phyloP scores from a whole-genome alignment of 2,329 filamentous ascomycete genomes.

The Fusarium newnesense region DNA sequence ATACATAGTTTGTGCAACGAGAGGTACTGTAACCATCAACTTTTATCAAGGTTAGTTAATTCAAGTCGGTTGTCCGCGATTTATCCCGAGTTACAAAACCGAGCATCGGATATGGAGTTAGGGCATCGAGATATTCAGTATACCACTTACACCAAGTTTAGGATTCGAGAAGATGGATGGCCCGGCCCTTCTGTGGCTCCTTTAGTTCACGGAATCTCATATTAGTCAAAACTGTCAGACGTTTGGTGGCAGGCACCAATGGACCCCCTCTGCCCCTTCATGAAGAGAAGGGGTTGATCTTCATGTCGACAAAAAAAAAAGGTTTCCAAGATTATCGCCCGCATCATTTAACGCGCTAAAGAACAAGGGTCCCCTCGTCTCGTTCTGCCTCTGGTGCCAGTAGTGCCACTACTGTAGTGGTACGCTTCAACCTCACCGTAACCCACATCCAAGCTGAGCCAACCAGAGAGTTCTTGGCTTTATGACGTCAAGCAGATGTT shows the following conservation, averaged over 20 bases:
- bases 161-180: slow-evolving; percentile 13
- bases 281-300: slow-evolving; percentile 32
- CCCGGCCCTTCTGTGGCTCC: slow-evolving; percentile 27
- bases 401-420: not conserved
- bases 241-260: slow-evolving; percentile 28
- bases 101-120: not conserved
- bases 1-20: not conserved
- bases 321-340: slow-evolving; percentile 36
- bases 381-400: not conserved
- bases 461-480: slow-evolving; percentile 13
- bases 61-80: not conserved
- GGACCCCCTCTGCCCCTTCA: slow-evolving; percentile 17
- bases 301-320: slow-evolving; percentile 32
- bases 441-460: slow-evolving; percentile 25
- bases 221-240: slow-evolving; percentile 28
- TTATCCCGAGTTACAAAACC: slow-evolving; percentile 1
- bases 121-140: not conserved
- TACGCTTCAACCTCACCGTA: slow-evolving; percentile 36
- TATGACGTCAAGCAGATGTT: slow-evolving; percentile 40
- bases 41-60: not conserved
- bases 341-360: slow-evolving; percentile 35
- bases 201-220: slow-evolving; percentile 11
- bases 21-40: not conserved
- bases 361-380: slow-evolving; percentile 30
- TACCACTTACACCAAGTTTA: slow-evolving; percentile 17